Base-by-base conservation (phyloP, 768 basidiomycete genomes). In the Chalciporus chontae region DNA sequence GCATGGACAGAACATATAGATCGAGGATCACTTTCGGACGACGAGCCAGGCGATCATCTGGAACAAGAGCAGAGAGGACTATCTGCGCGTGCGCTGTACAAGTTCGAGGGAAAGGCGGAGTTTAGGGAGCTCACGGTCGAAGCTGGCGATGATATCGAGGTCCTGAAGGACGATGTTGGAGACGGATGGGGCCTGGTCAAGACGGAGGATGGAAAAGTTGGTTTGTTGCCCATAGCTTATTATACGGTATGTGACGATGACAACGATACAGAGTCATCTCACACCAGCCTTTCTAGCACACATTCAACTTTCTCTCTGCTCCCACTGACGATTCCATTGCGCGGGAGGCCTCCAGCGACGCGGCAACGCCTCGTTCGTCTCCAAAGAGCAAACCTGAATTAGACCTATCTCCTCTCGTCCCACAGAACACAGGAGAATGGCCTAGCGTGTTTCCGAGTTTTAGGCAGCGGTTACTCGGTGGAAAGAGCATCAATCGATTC, bases 121-220 rank as follows among this genome's bases (percentile, higher is more conserved):
- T 89, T 86, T 58, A 73, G 82, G 39, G 89, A 91, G 65, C 74
- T 91, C 19, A 72, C 64, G 7, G 79, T 89, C 15, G 72, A 74
- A 48, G 86, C 85, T 1, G 88, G 89, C 11, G 85, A 89, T 54
- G 76, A 77, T 53, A 64, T 93, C 18, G 79, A 83, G 42, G 70
- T 90, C n/a, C 59, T 93, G 43, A 84, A 79, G 54, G 85, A 87
- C 52, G 77, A 87, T 46, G 73, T 83, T 1, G 82, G 81, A 7
- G 86, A 90, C 54, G 89, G 88, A 5, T 90, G 89, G 89, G 90
- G 89, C 68, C 71, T 91, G 31, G 84, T 85, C 13, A 79, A 73
- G 68, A 76, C 71, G 50, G 66, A 58, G 10, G 70, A 65, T n/a
- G 80, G 79, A 26, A 81, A 84, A 60, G 67, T 87, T 48, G 89